phyloP scores from a whole-genome alignment of 352 stramenopile genomes.

The Phytopythium helicoides region DNA sequence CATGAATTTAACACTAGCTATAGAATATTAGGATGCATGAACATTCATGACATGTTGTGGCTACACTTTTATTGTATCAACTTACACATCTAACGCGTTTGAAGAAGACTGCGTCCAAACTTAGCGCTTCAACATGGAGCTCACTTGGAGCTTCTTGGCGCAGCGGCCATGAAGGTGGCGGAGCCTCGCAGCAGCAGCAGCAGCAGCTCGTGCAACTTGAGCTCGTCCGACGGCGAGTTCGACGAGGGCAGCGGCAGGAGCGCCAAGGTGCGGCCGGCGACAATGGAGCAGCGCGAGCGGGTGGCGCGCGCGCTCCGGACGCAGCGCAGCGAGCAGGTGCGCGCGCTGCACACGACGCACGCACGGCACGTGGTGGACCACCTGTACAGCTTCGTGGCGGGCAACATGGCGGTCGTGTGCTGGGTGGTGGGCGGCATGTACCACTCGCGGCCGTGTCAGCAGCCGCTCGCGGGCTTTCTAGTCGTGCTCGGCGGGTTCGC shows the following conservation, averaged over 20 bases:
- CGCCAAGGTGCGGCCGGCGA: background rate
- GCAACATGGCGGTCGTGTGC: constrained; percentile 34
- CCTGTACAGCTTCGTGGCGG: constrained; percentile 30
- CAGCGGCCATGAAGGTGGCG: background rate
- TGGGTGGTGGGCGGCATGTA: constrained; percentile 26
- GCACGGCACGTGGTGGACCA: constrained; percentile 31
- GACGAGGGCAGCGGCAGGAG: background rate
- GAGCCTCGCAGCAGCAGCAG: background rate
- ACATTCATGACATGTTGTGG: too few species aligned
- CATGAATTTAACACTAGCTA: too few species aligned
- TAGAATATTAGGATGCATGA: too few species aligned
- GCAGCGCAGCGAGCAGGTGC: constrained; percentile 8
- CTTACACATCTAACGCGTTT: too few species aligned
- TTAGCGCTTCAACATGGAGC: too few species aligned
- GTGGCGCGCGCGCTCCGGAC: constrained; percentile 3
- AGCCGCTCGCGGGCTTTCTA: constrained; percentile 30
- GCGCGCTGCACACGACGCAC: constrained; percentile 11
- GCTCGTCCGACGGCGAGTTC: background rate
- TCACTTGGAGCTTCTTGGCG: too few species aligned
- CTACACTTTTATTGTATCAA: too few species aligned
- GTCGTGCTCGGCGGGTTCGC: constrained; percentile 26
- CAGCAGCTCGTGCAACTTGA: background rate
- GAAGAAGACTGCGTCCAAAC: too few species aligned
- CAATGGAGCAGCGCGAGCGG: background rate
- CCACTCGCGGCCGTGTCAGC: constrained; percentile 16